Conservation (phyloP, 2,329 filamentous ascomycete genomes). For the Phialemoniopsis sp. region DNA sequence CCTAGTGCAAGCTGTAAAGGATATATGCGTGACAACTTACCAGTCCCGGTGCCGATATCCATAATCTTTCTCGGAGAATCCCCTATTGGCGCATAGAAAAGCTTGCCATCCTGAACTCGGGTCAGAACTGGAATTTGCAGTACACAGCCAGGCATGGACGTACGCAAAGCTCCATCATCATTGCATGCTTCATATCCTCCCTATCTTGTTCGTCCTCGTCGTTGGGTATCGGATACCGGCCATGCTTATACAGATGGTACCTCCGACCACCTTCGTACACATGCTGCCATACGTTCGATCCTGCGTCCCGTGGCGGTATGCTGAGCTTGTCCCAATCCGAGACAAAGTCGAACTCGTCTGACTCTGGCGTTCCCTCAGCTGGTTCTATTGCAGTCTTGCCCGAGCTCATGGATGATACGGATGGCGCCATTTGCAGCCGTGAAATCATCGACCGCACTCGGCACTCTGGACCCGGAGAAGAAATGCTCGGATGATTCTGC, state of each 20-base stretch:
- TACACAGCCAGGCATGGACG: neutral
- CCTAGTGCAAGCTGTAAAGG: neutral
- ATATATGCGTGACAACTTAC: slow-evolving; percentile 14
- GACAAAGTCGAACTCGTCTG: slow-evolving; percentile 7
- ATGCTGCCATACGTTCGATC: slow-evolving; percentile 9
- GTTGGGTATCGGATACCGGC: slow-evolving; percentile 42
- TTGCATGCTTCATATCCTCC: slow-evolving; percentile 38
- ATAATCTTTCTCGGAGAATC: slow-evolving; percentile 35
- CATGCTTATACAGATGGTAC: slow-evolving; percentile 38
- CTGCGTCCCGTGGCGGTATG: slow-evolving; percentile 3
- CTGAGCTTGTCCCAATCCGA: slow-evolving; percentile 7
- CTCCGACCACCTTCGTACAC: slow-evolving; percentile 12
- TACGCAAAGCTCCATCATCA: slow-evolving; percentile 39
- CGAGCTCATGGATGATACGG: too few species aligned
- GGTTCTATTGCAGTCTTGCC: slow-evolving; percentile 1
- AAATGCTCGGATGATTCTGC: too few species aligned
- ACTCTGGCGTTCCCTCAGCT: neutral
- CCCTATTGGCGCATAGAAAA: slow-evolving; percentile 34
- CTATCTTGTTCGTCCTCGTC: slow-evolving; percentile 39
- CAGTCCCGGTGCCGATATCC: slow-evolving; percentile 46
- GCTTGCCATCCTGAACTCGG: slow-evolving; percentile 23
- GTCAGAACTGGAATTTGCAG: neutral
- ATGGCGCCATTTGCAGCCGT: too few species aligned
- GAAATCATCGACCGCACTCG: too few species aligned
- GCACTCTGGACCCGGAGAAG: too few species aligned